Conservation (phyloP, 1,284 basidiomycete species). For the Coniferiporia weirii region DNA sequence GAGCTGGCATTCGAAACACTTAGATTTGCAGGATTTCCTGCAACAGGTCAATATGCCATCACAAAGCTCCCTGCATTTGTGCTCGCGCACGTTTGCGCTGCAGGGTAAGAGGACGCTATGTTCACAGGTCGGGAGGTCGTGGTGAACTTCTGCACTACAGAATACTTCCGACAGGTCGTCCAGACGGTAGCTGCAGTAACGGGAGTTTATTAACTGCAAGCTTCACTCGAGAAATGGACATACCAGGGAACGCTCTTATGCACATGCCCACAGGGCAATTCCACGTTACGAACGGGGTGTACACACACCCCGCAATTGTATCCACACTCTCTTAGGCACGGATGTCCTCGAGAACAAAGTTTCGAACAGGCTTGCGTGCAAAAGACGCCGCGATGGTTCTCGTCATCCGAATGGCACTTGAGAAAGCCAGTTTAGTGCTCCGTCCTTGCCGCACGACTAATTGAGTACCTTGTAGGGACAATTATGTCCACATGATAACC, state of each 20-base stretch:
- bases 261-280: constrained; percentile 61
- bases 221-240: constrained; percentile 20
- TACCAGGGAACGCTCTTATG: constrained; percentile 50
- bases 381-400: constrained; percentile 42
- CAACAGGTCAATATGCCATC: constrained; percentile 48
- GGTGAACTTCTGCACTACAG: constrained; percentile 43
- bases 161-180: constrained; percentile 39
- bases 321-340: constrained; percentile 52
- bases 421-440: not conserved
- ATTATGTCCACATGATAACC: constrained; percentile 63
- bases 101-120: constrained; percentile 46
- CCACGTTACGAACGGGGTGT: constrained; percentile 42
- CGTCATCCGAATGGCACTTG: constrained; percentile 66
- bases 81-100: constrained; percentile 34
- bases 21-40: constrained; percentile 42
- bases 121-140: constrained; percentile 51
- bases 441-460: not conserved
- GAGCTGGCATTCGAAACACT: constrained; percentile 48
- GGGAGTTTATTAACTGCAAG: not conserved
- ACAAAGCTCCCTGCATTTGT: constrained; percentile 43
- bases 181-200: constrained; percentile 37
- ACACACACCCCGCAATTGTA: constrained; percentile 52
- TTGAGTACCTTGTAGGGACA: constrained; percentile 55
- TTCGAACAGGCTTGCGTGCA: constrained; percentile 51
- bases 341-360: constrained; percentile 53